phyloP scores from a whole-genome alignment of 2,329 filamentous ascomycete genomes.

The Tympanopsis confertula region DNA sequence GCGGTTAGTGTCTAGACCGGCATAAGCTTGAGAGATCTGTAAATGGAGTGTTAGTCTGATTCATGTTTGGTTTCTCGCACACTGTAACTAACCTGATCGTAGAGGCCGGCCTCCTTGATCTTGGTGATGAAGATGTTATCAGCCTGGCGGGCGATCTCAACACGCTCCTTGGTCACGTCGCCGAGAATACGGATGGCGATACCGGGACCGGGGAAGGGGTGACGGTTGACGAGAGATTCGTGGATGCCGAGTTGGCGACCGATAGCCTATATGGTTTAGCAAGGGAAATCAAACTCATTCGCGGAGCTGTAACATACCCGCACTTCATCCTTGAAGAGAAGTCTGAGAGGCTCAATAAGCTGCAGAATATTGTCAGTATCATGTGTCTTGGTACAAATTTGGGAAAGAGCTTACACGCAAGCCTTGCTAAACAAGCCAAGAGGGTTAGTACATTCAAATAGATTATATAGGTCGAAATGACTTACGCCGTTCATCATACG shows the following conservation, averaged over 20 bases:
- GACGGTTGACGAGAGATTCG: slow-evolving; percentile 65
- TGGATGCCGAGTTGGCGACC: slow-evolving; percentile 61
- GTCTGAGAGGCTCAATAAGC: slow-evolving; percentile 67
- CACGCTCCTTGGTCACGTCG: slow-evolving; percentile 68
- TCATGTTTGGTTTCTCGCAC: not conserved
- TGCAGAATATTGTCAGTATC: slow-evolving; percentile 32
- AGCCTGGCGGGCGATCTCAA: slow-evolving; percentile 68
- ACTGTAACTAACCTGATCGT: slow-evolving; percentile 36
- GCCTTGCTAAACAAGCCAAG: slow-evolving; percentile 2
- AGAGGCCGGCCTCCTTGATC: slow-evolving; percentile 62
- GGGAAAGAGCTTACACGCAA: slow-evolving; percentile 7
- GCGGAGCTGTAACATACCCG: no score
- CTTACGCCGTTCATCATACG: slow-evolving; percentile 20
- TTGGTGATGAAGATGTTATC: slow-evolving; percentile 69
- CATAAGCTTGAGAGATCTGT: slow-evolving; percentile 34
- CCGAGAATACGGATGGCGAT: slow-evolving; percentile 66
- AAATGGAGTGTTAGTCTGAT: slow-evolving; percentile 3
- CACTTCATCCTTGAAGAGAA: slow-evolving; percentile 79
- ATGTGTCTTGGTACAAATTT: slow-evolving; percentile 12
- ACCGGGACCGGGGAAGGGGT: slow-evolving; percentile 67
- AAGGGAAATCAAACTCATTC: no score
- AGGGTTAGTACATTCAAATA: not conserved
- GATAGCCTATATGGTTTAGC: no score
- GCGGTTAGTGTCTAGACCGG: slow-evolving; percentile 27
- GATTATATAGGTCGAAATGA: slow-evolving; percentile 14